Percentiles rank a stretch among this genome's conserved stretches.
Evolutionary conservation across 2,329 filamentous ascomycete species (phyloP).

Genomic region (Ceratocystis diversiconidia): DNA sequence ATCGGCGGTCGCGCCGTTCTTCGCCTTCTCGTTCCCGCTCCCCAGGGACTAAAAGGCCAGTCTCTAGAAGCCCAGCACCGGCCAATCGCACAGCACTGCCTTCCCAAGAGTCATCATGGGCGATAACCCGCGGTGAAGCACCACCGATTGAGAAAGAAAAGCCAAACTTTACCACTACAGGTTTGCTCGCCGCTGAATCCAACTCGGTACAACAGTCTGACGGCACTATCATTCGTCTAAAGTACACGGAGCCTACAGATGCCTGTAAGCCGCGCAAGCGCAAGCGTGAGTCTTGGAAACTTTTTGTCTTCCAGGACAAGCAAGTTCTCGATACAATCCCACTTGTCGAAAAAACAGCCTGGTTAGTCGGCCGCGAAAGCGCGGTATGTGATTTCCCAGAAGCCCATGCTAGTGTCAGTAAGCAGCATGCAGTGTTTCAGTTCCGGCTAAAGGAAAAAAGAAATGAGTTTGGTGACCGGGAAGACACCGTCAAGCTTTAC

Average conservation of each 20-base stretch:
- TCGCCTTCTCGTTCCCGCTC: not conserved
- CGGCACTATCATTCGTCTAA: constrained; percentile 65
- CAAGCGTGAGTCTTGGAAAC: constrained; percentile 55
- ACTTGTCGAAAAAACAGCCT: constrained; percentile 64
- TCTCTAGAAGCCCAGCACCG: not conserved
- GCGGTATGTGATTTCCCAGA: constrained; percentile 69
- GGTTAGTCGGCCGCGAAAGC: constrained; percentile 73
- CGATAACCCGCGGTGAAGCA: constrained; percentile 36
- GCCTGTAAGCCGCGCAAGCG: constrained; percentile 71
- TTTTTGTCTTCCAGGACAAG: constrained; percentile 81
- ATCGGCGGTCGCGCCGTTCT: not conserved
- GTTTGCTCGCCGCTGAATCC: constrained; percentile 72
- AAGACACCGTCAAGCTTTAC: constrained; percentile 70
- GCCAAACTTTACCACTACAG: constrained; percentile 71
- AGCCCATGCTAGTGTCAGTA: constrained; percentile 84
- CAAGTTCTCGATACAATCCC: constrained; percentile 73
- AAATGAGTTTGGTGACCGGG: constrained; percentile 75
- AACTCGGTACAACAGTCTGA: constrained; percentile 60
- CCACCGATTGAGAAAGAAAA: constrained; percentile 54
- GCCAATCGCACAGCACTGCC: constrained; percentile 37
- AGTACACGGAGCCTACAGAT: constrained; percentile 92
- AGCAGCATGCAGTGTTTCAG: constrained; percentile 90
- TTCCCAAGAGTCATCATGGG: constrained; percentile 46
- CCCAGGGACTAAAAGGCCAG: not conserved
- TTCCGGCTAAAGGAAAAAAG: constrained; percentile 73